phyloP scores from a whole-genome alignment of 208 protist genomes.

The Pavlovales sp. region DNA sequence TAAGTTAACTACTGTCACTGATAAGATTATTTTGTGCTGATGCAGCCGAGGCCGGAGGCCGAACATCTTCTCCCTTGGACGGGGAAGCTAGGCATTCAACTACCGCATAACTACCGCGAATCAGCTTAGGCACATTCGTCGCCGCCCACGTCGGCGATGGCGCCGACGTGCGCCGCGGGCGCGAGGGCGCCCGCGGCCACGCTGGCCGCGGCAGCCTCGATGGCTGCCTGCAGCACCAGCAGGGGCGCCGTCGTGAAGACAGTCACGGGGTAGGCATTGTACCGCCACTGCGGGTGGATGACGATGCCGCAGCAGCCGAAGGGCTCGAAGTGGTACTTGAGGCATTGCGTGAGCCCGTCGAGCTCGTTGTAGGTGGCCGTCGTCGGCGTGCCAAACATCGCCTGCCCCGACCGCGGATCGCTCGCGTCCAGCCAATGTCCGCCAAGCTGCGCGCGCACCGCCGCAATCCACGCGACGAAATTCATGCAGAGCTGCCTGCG shows the following conservation, averaged over 20 bases:
- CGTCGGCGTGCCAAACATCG: slow-evolving; percentile 13
- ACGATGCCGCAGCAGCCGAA: slow-evolving; percentile 42
- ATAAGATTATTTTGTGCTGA: too few relatives aligned
- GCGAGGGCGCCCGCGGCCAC: too few relatives aligned
- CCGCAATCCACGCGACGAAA: background rate
- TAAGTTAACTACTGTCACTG: too few relatives aligned
- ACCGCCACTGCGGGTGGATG: slow-evolving; percentile 4
- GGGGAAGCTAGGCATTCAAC: too few relatives aligned
- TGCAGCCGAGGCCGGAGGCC: too few relatives aligned
- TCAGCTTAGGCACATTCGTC: too few relatives aligned
- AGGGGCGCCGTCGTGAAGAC: slow-evolving; percentile 29
- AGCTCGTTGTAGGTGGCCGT: slow-evolving; percentile 38
- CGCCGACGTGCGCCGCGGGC: too few relatives aligned
- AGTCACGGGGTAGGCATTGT: slow-evolving; percentile 21
- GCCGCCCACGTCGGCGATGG: too few relatives aligned
- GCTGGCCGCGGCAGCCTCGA: too few relatives aligned
- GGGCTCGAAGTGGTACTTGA: slow-evolving; percentile 8
- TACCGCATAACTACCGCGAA: too few relatives aligned
- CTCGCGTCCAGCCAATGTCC: slow-evolving; percentile 3
- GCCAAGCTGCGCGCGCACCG: background rate
- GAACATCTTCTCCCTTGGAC: too few relatives aligned
- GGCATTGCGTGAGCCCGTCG: slow-evolving; percentile 9
- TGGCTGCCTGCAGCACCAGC: background rate
- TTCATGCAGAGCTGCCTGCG: background rate
- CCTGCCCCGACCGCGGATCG: slow-evolving; percentile 4